Conservation (phyloP, 208 protist species). For the Borovskyia barvae region DNA sequence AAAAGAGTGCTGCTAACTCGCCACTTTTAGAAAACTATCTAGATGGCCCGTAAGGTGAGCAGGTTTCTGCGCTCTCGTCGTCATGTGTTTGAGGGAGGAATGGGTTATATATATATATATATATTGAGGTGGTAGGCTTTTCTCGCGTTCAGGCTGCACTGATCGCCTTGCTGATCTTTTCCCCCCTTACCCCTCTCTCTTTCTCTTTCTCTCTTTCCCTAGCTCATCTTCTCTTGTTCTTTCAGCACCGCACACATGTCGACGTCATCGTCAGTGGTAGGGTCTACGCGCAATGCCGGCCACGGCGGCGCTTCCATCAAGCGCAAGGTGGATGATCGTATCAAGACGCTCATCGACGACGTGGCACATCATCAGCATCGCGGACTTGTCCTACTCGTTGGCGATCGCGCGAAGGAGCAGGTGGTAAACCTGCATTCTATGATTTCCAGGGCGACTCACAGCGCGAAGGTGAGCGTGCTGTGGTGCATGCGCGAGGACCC, state of each 20-base stretch:
- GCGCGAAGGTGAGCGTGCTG: slow-evolving; percentile 95
- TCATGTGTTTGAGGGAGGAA: too few relatives aligned
- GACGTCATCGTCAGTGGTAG: slow-evolving; percentile 44
- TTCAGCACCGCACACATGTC: slow-evolving; percentile 6
- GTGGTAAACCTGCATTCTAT: slow-evolving; percentile 99
- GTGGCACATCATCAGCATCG: slow-evolving; percentile 95
- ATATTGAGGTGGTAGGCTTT: too few relatives aligned
- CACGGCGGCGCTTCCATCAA: slow-evolving; percentile 53
- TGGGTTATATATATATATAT: too few relatives aligned
- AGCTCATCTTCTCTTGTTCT: not conserved
- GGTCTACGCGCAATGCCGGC: slow-evolving; percentile 17
- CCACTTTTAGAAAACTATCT: too few relatives aligned
- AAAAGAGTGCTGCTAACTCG: too few relatives aligned
- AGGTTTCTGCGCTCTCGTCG: too few relatives aligned
- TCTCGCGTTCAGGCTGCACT: too few relatives aligned
- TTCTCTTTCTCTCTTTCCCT: not conserved
- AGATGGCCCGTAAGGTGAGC: too few relatives aligned
- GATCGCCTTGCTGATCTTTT: not conserved
- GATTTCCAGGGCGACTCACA: slow-evolving; percentile 96
- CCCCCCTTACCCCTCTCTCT: not conserved
- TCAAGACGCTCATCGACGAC: slow-evolving; percentile 97
- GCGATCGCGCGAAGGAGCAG: slow-evolving; percentile 97
- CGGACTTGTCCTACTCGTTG: slow-evolving; percentile 98
- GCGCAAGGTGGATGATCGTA: slow-evolving; percentile 94
- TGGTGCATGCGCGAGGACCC: slow-evolving; percentile 99